Conservation (phyloP, 202 grass and related monocot species). For the Elaeis oleifera region DNA sequence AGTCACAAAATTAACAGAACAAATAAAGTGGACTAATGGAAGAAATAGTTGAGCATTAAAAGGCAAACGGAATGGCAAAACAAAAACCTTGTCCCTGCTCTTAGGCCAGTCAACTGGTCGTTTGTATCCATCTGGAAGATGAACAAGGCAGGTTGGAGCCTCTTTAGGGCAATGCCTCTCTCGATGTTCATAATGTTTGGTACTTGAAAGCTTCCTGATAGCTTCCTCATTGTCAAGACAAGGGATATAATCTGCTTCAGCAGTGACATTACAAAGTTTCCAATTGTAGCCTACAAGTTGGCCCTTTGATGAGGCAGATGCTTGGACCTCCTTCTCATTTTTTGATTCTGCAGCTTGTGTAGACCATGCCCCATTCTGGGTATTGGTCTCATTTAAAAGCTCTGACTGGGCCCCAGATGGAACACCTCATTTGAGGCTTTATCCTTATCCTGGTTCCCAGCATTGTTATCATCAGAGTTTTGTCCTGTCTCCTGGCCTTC, state of each 20-base stretch:
- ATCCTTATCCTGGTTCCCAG: slow-evolving; percentile 16
- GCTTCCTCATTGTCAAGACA: slow-evolving; percentile 94
- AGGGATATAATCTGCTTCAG: slow-evolving; percentile 77
- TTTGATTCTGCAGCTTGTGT: slow-evolving; percentile 81
- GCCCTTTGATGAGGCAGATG: slow-evolving; percentile 33
- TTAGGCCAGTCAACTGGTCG: slow-evolving; percentile 59
- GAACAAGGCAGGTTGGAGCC: slow-evolving; percentile 75
- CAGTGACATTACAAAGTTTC: slow-evolving; percentile 73
- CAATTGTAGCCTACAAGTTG: slow-evolving; percentile 44
- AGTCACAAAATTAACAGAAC: slow-evolving; percentile 8
- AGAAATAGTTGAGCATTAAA: slow-evolving; percentile 9
- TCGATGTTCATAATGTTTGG: slow-evolving; percentile 91
- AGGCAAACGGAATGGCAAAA: slow-evolving; percentile 23
- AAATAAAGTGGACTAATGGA: slow-evolving; percentile 7
- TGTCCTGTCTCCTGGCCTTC: slow-evolving; percentile 14
- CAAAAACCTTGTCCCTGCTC: slow-evolving; percentile 77
- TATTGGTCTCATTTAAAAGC: slow-evolving; percentile 74
- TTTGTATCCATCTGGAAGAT: slow-evolving; percentile 75
- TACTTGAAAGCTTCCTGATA: slow-evolving; percentile 72
- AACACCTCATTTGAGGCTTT: slow-evolving; percentile 33
- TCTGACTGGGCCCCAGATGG: slow-evolving; percentile 74
- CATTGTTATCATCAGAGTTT: slow-evolving; percentile 26
- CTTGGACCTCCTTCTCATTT: slow-evolving; percentile 62
- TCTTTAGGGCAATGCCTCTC: slow-evolving; percentile 92
- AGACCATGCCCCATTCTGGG: slow-evolving; percentile 63